Base-by-base conservation (phyloP, 2,329 filamentous ascomycete genomes). In the Colletotrichum zoysiae region DNA sequence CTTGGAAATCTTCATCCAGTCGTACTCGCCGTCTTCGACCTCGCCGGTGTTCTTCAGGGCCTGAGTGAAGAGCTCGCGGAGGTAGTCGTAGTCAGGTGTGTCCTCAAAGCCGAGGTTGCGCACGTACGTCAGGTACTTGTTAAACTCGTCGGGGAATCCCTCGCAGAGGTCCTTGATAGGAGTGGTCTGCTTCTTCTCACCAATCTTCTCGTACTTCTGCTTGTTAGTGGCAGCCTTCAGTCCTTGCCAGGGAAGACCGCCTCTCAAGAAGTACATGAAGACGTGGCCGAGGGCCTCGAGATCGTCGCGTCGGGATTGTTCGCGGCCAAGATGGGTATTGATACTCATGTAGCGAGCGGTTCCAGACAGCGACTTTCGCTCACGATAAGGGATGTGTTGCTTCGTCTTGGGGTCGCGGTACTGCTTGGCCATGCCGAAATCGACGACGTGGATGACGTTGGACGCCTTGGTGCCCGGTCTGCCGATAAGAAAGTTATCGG, bases 121-220 rank as follows among this genome's bases (percentile, higher is more conserved):
- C 69, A 98, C 96, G 78, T 99, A 98, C 76, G 92, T 97, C 68
- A 99, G 87, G 83, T 99, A 99, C 84, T 98, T 97, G 86, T 93
- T 97, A 83, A 99, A 97, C 84, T 99, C 95, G 81, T 97, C 94
- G 75, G 96, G 95, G 84, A 97, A 98, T 63, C 94, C 93, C 77
- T 98, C 95, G 81, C 95, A 98, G 20, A 99, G 90, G 78, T 99
- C 96, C 86, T 98, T 97, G 85, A 99, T 97, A 6, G 90, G 90
- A 30, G 96, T 98, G 0, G 95, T 98, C 86, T 98, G 96, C 87
- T 99, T 99, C 92, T 99, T 98, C 87, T 99, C 95, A 57, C 96
- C 96, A 83, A 99, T 99, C 89, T 98, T 98, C 85, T 99, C 96
- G 81, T 99, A 99, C 86, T 99, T 99, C 82, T 99, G 96, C 90